Conservation (phyloP, 2,329 filamentous ascomycete genomes). For the Gaeumannomyces sp. region DNA sequence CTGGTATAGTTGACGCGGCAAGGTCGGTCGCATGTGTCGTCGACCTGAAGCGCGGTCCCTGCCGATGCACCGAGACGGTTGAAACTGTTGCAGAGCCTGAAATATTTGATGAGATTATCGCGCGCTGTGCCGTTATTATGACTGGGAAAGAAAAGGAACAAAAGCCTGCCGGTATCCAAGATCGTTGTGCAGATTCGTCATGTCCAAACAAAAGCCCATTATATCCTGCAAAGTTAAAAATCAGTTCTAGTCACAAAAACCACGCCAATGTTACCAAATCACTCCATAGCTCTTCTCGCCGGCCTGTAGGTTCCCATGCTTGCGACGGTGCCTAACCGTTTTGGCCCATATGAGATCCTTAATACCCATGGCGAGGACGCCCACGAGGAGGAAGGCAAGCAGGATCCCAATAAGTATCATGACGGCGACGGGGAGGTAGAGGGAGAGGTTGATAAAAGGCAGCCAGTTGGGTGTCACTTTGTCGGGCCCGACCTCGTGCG, state of each 20-base stretch:
- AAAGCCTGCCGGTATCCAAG: neutral
- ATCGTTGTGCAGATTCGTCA: no score
- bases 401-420: slow-evolving; percentile 18
- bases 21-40: no score
- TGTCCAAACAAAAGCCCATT: neutral
- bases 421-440: slow-evolving; percentile 20
- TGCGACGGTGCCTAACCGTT: slow-evolving; percentile 14
- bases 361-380: slow-evolving; percentile 18
- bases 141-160: neutral
- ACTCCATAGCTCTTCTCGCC: slow-evolving; percentile 18
- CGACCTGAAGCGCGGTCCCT: no score
- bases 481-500: slow-evolving; percentile 10
- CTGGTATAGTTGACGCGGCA: no score
- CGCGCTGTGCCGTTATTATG: no score
- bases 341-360: slow-evolving; percentile 17
- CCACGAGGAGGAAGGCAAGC: slow-evolving; percentile 10
- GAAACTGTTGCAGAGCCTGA: no score
- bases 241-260: no score
- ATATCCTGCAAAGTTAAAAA: no score
- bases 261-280: slow-evolving; percentile 14
- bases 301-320: slow-evolving; percentile 12
- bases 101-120: no score
- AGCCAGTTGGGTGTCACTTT: slow-evolving; percentile 13
- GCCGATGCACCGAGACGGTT: no score
- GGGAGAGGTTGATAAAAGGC: slow-evolving; percentile 16